Base-by-base conservation (phyloP, 345 rosid genomes). In the Jatropha curcas region DNA sequence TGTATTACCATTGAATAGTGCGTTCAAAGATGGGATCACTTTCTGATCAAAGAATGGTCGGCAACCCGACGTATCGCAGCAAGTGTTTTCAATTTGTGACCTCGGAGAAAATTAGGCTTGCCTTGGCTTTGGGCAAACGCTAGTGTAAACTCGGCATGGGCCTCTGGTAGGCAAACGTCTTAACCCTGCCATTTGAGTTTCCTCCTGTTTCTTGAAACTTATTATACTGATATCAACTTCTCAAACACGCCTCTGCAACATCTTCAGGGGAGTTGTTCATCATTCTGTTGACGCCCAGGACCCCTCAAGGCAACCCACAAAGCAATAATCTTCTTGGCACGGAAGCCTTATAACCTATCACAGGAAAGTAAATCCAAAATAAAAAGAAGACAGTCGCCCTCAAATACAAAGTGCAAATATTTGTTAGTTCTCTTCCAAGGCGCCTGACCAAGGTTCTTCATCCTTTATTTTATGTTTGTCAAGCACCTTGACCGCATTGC, bases 301-400 rank as follows among this genome's bases (percentile, higher is more conserved):
- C n/a, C 55, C 55, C 55, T 50, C 55, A 1, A n/a, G n/a, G 55
- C 55, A 50, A 50, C 55, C 55, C 55, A 50, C 55, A 50, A 7
- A 1, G n/a, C n/a, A 11, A 50, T 50, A 72, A 56, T 59, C 58
- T 72, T 62, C 52, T 53, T 22, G 59, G n/a, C n/a, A n/a, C 65
- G 51, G 73, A 46, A 17, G 72, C 72, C 65, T 72, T 39, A n/a
- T 37, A 77, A 52, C 62, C 73, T n/a, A n/a, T n/a, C 41, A 60
- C 70, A 17, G 74, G 73, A 43, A 77, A 77, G 7, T 4, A 10
- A 77, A 56, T 76, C 55, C n/a, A 11, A 50, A 50, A 20, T 50
- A 20, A 20, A 9, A 7, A 5, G 7, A 14, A 50, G 55, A 16
- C 55, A 72, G n/a, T 28, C 65, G 48, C 7, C 22, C 73, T 77